Percentiles rank a stretch among this genome's conserved stretches.
Evolutionary conservation across 768 basidiomycete genomes (phyloP).

Genomic region (Macrolepiota dolichaula): DNA sequence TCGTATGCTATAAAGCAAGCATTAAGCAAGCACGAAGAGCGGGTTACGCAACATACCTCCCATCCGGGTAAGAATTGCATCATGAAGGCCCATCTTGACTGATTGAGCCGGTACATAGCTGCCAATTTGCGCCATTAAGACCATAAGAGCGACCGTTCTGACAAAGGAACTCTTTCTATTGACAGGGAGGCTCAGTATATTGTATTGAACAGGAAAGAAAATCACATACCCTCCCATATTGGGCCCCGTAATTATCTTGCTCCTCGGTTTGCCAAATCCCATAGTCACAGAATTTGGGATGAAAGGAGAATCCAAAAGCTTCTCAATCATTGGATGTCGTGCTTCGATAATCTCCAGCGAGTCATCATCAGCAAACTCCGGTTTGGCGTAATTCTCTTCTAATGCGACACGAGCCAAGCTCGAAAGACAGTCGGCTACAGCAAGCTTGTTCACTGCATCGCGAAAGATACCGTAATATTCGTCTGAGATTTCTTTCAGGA

Average conservation of each 20-base stretch:
- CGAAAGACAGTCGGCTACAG: conserved; percentile 81
- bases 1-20: conserved; percentile 62
- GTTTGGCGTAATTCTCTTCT: conserved; percentile 73
- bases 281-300: conserved; percentile 79
- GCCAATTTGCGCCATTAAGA: conserved; percentile 88
- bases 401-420: conserved; percentile 81
- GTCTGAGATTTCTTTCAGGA: conserved; percentile 65
- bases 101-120: conserved; percentile 83
- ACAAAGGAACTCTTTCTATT: conserved; percentile 80
- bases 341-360: conserved; percentile 76
- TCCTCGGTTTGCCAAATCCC: conserved; percentile 47
- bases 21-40: neutral
- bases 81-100: conserved; percentile 74
- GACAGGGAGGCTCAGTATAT: neutral
- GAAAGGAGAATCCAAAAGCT: conserved; percentile 72
- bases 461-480: conserved; percentile 71
- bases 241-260: conserved; percentile 78
- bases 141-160: conserved; percentile 73
- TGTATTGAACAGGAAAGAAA: neutral
- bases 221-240: conserved; percentile 71
- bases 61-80: conserved; percentile 87
- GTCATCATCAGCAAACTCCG: conserved; percentile 66
- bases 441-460: conserved; percentile 75
- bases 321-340: conserved; percentile 92
- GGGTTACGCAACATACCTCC: conserved; percentile 52